A percentile compares a stretch with the other conserved stretches of the same genome.
These are phyloP conservation scores for Candida tibetensis DNA, from an alignment of 805 yeast genomes.

Conservation along the genomic window DNA sequence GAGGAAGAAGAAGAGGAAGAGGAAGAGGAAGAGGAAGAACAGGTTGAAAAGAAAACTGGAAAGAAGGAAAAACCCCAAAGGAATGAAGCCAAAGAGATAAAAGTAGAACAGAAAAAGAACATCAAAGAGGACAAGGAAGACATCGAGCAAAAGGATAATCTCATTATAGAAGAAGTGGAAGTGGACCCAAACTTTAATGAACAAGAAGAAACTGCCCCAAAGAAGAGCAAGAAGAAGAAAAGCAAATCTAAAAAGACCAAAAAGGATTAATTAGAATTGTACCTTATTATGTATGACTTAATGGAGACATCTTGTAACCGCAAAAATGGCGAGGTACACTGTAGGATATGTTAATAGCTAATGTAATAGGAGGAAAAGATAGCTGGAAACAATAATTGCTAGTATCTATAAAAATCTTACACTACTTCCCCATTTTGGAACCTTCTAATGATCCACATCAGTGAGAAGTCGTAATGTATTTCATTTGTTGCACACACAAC, in stretches of 20 bases:
- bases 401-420: too few relatives aligned
- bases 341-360: too few relatives aligned
- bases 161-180: slow-evolving; percentile 10
- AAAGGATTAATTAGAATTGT: background rate
- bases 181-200: slow-evolving; percentile 4
- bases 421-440: too few relatives aligned
- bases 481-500: too few relatives aligned
- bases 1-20: slow-evolving; percentile 11
- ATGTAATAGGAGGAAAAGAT: too few relatives aligned
- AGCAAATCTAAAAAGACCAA: slow-evolving; percentile 13
- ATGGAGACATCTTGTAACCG: too few relatives aligned
- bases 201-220: slow-evolving; percentile 9
- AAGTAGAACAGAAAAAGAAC: slow-evolving; percentile 14
- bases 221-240: slow-evolving; percentile 9
- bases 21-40: slow-evolving; percentile 8
- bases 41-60: slow-evolving; percentile 7
- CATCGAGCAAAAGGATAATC: slow-evolving; percentile 2
- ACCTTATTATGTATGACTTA: too few relatives aligned
- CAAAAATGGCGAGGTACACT: too few relatives aligned
- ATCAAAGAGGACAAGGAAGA: slow-evolving; percentile 10
- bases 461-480: too few relatives aligned
- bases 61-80: slow-evolving; percentile 7
- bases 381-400: too few relatives aligned
- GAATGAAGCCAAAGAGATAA: slow-evolving; percentile 9
- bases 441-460: too few relatives aligned